These are phyloP conservation scores for Salvia splendens DNA, from an alignment of 257 asterid genomes.

Conservation along the genomic window DNA sequence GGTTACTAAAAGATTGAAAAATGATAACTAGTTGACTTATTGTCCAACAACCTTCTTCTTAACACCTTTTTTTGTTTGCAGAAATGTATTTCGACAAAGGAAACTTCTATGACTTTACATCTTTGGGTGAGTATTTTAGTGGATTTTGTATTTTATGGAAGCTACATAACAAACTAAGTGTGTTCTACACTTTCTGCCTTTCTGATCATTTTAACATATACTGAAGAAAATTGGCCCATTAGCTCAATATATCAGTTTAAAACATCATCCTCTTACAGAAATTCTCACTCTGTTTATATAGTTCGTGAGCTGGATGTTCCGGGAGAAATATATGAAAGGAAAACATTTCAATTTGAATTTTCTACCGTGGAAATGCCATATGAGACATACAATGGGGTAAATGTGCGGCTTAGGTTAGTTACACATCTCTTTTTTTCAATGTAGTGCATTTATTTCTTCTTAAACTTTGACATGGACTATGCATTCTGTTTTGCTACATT, in stretches of 20 bases:
- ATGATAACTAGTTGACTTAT: not conserved
- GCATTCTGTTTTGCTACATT: slow-evolving; percentile 12
- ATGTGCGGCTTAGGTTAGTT: slow-evolving; percentile 91
- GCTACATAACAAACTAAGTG: slow-evolving; percentile 5
- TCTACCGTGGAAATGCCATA: slow-evolving; percentile 99
- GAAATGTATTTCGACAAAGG: slow-evolving; percentile 85
- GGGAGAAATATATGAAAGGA: slow-evolving; percentile 92
- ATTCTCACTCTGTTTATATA: slow-evolving; percentile 30
- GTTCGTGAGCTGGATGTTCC: slow-evolving; percentile 94
- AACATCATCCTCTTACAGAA: slow-evolving; percentile 11
- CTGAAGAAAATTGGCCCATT: slow-evolving; percentile 18
- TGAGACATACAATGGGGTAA: slow-evolving; percentile 89
- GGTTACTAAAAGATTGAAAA: slow-evolving; percentile 11
- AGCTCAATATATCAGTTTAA: not conserved
- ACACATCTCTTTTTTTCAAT: slow-evolving; percentile 38
- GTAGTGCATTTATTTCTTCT: slow-evolving; percentile 12
- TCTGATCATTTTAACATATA: slow-evolving; percentile 15
- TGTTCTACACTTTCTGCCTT: slow-evolving; percentile 7
- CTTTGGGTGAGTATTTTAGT: slow-evolving; percentile 61
- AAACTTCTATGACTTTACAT: slow-evolving; percentile 90
- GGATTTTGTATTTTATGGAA: slow-evolving; percentile 20
- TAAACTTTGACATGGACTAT: slow-evolving; percentile 9
- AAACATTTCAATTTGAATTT: slow-evolving; percentile 93
- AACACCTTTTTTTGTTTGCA: slow-evolving; percentile 31
- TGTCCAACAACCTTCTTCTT: not conserved